These are phyloP conservation scores for Domatiomyces catenatus DNA, from an alignment of 2,329 filamentous ascomycete genomes.

Conservation along the genomic window DNA sequence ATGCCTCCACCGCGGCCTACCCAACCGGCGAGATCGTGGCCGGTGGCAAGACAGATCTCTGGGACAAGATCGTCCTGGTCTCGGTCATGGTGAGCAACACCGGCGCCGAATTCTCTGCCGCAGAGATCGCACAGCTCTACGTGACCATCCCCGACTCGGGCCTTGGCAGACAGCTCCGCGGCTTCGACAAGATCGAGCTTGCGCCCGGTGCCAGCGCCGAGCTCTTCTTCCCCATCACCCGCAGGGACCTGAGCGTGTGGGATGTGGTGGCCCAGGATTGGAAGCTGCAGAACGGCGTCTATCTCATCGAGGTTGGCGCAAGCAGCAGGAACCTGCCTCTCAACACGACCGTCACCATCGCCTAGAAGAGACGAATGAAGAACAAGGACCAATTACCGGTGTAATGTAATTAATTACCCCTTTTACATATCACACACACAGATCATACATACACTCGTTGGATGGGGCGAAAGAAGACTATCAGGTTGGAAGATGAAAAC, in stretches of 20 bases:
- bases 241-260: slow-evolving; percentile 52
- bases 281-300: slow-evolving; percentile 20
- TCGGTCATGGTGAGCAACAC: slow-evolving; percentile 6
- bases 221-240: slow-evolving; percentile 38
- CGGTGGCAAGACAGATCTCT: slow-evolving; percentile 52
- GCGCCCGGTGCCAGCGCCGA: slow-evolving; percentile 32
- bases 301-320: slow-evolving; percentile 9
- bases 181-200: slow-evolving; percentile 46
- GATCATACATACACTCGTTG: too few species aligned
- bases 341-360: background rate
- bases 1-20: slow-evolving; percentile 34
- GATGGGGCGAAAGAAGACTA: too few species aligned
- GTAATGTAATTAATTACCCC: too few species aligned
- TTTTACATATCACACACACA: too few species aligned
- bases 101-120: slow-evolving; percentile 48
- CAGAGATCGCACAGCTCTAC: slow-evolving; percentile 50
- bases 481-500: too few species aligned
- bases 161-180: slow-evolving; percentile 38
- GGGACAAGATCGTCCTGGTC: slow-evolving; percentile 33
- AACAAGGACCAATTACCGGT: too few species aligned
- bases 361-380: background rate
- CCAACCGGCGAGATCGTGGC: slow-evolving; percentile 37
- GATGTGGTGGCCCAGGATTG: slow-evolving; percentile 45
- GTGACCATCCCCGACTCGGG: slow-evolving; percentile 6
- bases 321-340: slow-evolving; percentile 12